These are phyloP conservation scores for Trametes sp. DNA, from an alignment of 1,284 basidiomycete species.

Conservation along the genomic window DNA sequence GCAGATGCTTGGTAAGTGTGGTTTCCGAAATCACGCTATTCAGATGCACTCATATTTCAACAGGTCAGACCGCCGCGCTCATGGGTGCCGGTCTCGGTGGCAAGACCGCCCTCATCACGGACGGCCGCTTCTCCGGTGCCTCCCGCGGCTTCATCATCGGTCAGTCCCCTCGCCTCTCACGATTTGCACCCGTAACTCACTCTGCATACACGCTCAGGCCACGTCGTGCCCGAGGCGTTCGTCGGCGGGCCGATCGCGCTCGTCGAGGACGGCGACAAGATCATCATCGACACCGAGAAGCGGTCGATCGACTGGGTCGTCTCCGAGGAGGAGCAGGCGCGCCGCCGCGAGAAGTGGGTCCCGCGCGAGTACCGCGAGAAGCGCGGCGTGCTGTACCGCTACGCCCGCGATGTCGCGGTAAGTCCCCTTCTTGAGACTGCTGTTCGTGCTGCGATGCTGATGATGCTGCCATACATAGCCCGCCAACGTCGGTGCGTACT, in stretches of 20 bases:
- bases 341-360: conserved; percentile 79
- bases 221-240: conserved; percentile 93
- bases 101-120: conserved; percentile 93
- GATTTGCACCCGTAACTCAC: neutral
- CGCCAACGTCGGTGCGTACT: conserved; percentile 80
- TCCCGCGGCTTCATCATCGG: conserved; percentile 71
- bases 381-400: conserved; percentile 75
- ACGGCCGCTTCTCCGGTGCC: conserved; percentile 94
- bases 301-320: conserved; percentile 87
- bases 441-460: neutral
- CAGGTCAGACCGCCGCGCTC: conserved; percentile 86
- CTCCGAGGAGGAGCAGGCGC: conserved; percentile 78
- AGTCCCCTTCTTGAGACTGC: conserved; percentile 43
- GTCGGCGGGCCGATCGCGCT: conserved; percentile 96
- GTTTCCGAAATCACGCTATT: no score
- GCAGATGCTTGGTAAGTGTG: conserved; percentile 22
- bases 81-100: conserved; percentile 93
- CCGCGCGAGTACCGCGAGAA: conserved; percentile 70
- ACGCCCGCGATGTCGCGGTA: conserved; percentile 83
- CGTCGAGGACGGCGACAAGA: conserved; percentile 90
- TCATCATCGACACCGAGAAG: conserved; percentile 81
- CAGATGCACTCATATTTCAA: neutral
- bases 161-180: conserved; percentile 35
- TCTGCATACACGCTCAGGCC: conserved; percentile 57
- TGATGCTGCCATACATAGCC: conserved; percentile 57